A percentile compares a stretch with the other conserved stretches of the same genome.
Evolutionary conservation across 2,329 filamentous ascomycete genomes (phyloP).

Genomic region (Pseudogymnoascus sp.): DNA sequence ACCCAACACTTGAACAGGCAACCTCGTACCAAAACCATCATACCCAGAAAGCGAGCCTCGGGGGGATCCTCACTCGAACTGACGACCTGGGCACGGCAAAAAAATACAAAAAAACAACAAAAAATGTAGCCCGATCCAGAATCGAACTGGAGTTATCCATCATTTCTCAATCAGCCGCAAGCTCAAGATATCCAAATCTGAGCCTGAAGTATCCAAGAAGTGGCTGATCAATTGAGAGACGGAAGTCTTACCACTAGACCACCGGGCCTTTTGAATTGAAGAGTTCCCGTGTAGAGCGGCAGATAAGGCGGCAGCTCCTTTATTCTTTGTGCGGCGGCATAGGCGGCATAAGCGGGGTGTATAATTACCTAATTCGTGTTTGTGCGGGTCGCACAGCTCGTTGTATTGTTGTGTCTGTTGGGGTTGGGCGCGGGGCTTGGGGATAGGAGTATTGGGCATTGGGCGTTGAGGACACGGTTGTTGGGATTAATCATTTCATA

Average conservation of each 20-base stretch:
- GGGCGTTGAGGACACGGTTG: not conserved
- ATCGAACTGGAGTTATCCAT: not conserved
- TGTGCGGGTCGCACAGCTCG: not conserved
- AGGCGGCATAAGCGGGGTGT: not conserved
- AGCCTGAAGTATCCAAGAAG: not conserved
- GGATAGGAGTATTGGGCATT: not conserved
- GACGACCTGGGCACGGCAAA: not conserved
- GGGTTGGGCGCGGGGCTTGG: not conserved
- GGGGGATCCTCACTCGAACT: no score
- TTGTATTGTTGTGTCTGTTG: not conserved
- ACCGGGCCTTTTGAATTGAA: not conserved
- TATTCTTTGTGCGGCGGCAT: no score
- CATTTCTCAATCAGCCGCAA: not conserved
- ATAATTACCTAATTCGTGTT: not conserved
- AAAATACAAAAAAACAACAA: not conserved
- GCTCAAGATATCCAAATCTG: not conserved
- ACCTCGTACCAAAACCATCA: not conserved
- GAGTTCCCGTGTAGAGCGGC: not conserved
- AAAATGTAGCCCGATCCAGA: not conserved
- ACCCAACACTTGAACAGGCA: not conserved
- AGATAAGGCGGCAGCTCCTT: not conserved
- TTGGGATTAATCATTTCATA: not conserved
- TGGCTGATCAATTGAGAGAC: not conserved
- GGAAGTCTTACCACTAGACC: slow-evolving; percentile 1
- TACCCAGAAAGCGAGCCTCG: not conserved